These are phyloP conservation scores for Russula emetica DNA, from an alignment of 768 basidiomycete genomes.

Conservation along the genomic window DNA sequence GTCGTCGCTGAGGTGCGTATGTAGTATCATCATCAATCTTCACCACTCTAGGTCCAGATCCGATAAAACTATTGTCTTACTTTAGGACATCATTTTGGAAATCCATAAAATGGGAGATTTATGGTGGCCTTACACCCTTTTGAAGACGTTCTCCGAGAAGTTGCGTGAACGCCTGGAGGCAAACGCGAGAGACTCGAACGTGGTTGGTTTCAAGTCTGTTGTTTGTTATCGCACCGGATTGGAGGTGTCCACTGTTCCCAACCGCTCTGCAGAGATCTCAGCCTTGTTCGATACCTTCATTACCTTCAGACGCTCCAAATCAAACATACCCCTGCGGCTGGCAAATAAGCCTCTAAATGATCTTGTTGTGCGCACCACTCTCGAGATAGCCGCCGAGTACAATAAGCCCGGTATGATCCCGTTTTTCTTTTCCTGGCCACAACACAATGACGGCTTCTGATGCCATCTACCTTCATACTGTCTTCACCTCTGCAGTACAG, in stretches of 20 bases:
- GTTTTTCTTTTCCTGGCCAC: constrained; percentile 29
- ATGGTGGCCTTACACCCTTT: not conserved
- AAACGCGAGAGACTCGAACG: constrained; percentile 34
- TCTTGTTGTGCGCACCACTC: constrained; percentile 51
- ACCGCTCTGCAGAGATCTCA: constrained; percentile 25
- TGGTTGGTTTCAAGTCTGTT: constrained; percentile 72
- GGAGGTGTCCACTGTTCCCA: constrained; percentile 40
- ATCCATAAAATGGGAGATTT: not conserved
- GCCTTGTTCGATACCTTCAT: not conserved
- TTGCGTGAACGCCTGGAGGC: constrained; percentile 35
- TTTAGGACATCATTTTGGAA: constrained; percentile 31
- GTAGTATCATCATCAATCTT: not conserved
- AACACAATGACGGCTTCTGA: too few species aligned
- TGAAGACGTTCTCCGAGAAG: not conserved
- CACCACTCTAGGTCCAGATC: not conserved
- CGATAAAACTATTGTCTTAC: not conserved
- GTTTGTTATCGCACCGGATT: constrained; percentile 76
- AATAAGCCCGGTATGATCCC: constrained; percentile 53
- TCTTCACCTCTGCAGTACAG: constrained; percentile 32
- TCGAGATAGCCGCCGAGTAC: constrained; percentile 48
- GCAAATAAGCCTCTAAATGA: constrained; percentile 49
- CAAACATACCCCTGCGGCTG: constrained; percentile 40
- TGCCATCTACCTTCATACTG: too few species aligned
- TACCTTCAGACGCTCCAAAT: constrained; percentile 30
- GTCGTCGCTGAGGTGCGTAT: constrained; percentile 61